Evolutionary conservation across 139 green algal genomes (phyloP).

Genomic region (Volvox reticuliferus): DNA sequence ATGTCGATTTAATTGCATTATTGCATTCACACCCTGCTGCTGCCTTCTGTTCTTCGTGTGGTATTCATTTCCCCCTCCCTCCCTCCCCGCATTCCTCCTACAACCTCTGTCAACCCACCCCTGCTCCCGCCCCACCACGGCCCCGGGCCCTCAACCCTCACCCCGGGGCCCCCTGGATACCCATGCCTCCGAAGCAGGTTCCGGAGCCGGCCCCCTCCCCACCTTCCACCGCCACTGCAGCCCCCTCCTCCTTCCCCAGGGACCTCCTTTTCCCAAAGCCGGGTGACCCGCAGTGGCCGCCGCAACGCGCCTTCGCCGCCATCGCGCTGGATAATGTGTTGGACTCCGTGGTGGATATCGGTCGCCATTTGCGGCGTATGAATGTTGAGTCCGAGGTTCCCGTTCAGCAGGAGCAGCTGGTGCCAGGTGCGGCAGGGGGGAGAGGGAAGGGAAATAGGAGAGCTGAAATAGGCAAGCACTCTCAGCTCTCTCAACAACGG

Average conservation of each 20-base stretch:
- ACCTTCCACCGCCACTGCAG: neutral
- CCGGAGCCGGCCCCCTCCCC: neutral
- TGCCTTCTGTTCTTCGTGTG: no score
- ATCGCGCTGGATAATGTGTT: slow-evolving; percentile 48
- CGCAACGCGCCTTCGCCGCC: slow-evolving; percentile 41
- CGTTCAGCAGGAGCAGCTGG: neutral
- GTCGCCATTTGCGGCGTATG: slow-evolving; percentile 27
- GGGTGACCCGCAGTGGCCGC: slow-evolving; percentile 42
- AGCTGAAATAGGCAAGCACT: no score
- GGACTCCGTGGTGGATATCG: slow-evolving; percentile 53
- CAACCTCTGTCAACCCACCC: no score
- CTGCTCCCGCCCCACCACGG: neutral
- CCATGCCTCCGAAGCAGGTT: neutral
- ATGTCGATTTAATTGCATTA: no score
- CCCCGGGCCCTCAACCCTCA: neutral
- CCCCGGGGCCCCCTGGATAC: no score
- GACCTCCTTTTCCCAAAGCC: neutral
- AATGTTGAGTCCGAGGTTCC: neutral
- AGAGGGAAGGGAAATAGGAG: no score
- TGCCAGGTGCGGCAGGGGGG: neutral
- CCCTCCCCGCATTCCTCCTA: neutral
- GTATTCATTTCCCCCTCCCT: no score
- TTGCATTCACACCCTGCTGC: no score
- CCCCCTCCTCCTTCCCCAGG: neutral
- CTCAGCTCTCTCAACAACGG: no score